Conservation (phyloP, 768 basidiomycete species). For the Crepidotus variabilis region DNA sequence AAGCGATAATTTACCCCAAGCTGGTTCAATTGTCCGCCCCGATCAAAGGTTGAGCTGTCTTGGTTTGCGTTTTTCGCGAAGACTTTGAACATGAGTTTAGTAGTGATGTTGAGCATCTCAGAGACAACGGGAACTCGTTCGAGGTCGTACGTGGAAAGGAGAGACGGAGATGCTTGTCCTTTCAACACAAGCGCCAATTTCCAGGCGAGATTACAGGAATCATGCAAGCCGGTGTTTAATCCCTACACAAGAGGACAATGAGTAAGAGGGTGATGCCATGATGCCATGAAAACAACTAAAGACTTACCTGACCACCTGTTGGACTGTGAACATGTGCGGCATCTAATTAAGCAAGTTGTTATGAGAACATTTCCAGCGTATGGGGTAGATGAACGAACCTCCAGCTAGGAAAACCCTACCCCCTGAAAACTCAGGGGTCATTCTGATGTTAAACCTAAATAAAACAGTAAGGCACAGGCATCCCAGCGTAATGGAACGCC, state of each 20-base stretch:
- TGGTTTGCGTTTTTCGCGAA: slow-evolving; percentile 3
- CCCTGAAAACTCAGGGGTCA: slow-evolving; percentile 12
- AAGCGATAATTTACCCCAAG: slow-evolving; percentile 53
- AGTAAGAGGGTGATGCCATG: too few relatives aligned
- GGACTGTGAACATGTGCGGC: slow-evolving; percentile 31
- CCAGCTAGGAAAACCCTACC: slow-evolving; percentile 18
- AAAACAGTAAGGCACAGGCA: background rate
- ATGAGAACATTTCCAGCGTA: background rate
- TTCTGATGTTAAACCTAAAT: slow-evolving; percentile 12
- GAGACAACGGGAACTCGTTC: slow-evolving; percentile 33
- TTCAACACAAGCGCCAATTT: slow-evolving; percentile 26
- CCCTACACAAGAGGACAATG: slow-evolving; percentile 10
- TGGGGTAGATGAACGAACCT: slow-evolving; percentile 9
- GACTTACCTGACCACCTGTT: slow-evolving; percentile 24
- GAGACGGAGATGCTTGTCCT: slow-evolving; percentile 17
- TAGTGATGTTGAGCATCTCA: slow-evolving; percentile 30
- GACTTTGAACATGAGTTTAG: slow-evolving; percentile 18
- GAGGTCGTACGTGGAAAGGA: slow-evolving; percentile 24
- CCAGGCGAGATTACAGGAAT: slow-evolving; percentile 31
- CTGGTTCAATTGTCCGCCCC: slow-evolving; percentile 24
- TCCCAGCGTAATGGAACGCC: too few relatives aligned
- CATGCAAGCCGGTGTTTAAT: slow-evolving; percentile 24
- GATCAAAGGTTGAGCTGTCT: slow-evolving; percentile 16
- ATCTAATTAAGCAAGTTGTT: slow-evolving; percentile 12
- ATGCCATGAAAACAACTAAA: background rate